A percentile compares a stretch with the other conserved stretches of the same genome.
These are phyloP conservation scores for Ophiocordyceps camponoti-saundersi DNA, from an alignment of 2,329 filamentous ascomycete genomes.

Conservation along the genomic window DNA sequence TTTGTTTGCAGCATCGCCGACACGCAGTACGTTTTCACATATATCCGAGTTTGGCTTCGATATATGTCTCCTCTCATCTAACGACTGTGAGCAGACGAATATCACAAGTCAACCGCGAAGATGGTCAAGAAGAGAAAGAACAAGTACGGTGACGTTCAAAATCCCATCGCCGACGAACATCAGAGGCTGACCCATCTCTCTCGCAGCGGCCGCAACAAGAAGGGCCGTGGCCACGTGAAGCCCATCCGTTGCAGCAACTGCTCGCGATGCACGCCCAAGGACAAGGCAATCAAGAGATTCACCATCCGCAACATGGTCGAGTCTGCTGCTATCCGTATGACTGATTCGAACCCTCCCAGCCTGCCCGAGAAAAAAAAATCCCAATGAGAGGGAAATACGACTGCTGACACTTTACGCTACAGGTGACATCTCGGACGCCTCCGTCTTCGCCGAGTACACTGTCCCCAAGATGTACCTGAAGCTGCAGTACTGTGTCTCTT, in stretches of 20 bases:
- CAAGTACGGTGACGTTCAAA: conserved; percentile 30
- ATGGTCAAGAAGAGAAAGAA: conserved; percentile 61
- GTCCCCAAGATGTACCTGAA: conserved; percentile 99
- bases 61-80: conserved; percentile 2
- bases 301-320: conserved; percentile 99
- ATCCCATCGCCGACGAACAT: neutral
- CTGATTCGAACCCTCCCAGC: neutral
- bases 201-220: conserved; percentile 93
- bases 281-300: conserved; percentile 99
- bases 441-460: conserved; percentile 97
- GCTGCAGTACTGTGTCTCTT: conserved; percentile 99
- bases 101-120: conserved; percentile 37
- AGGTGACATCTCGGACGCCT: conserved; percentile 99
- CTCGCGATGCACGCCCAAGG: conserved; percentile 86
- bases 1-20: conserved; percentile 5
- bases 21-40: conserved; percentile 11
- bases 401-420: conserved; percentile 1
- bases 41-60: neutral
- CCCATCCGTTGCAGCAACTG: conserved; percentile 71
- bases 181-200: neutral
- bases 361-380: neutral
- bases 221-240: conserved; percentile 99
- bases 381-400: too few species aligned
- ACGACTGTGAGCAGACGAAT: conserved; percentile 14
- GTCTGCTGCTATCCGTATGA: conserved; percentile 98